phyloP scores from a whole-genome alignment of 306 rosid species.

The Pyrus pyrifolia region DNA sequence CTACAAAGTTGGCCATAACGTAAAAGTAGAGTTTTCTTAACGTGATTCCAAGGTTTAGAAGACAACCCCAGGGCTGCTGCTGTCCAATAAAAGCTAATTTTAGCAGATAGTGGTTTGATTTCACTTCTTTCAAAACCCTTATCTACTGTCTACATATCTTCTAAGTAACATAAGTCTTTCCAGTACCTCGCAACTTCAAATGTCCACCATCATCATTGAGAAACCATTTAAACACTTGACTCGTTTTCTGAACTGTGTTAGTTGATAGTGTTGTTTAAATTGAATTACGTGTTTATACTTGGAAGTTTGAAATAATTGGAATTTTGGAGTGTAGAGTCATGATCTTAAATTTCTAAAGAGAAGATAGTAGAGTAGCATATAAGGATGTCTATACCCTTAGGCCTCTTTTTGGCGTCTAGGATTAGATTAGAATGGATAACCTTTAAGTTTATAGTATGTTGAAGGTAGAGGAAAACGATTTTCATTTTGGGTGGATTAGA shows the following conservation, averaged over 20 bases:
- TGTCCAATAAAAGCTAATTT: neutral
- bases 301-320: too few species aligned
- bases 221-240: neutral
- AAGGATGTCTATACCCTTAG: too few species aligned
- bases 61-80: neutral
- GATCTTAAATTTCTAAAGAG: too few species aligned
- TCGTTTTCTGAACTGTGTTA: neutral
- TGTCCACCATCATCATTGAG: neutral
- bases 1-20: neutral
- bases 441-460: too few species aligned
- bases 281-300: too few species aligned
- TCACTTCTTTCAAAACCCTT: neutral
- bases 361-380: too few species aligned
- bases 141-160: neutral
- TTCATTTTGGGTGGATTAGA: too few species aligned
- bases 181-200: neutral
- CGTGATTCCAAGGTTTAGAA: neutral
- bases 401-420: too few species aligned
- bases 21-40: neutral
- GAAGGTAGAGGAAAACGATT: too few species aligned
- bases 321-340: too few species aligned
- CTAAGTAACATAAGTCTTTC: neutral
- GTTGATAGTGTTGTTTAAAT: too few species aligned
- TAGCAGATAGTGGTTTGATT: neutral
- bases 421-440: too few species aligned